Conservation (phyloP, 306 rosid species). For the Cucurbita maxima region DNA sequence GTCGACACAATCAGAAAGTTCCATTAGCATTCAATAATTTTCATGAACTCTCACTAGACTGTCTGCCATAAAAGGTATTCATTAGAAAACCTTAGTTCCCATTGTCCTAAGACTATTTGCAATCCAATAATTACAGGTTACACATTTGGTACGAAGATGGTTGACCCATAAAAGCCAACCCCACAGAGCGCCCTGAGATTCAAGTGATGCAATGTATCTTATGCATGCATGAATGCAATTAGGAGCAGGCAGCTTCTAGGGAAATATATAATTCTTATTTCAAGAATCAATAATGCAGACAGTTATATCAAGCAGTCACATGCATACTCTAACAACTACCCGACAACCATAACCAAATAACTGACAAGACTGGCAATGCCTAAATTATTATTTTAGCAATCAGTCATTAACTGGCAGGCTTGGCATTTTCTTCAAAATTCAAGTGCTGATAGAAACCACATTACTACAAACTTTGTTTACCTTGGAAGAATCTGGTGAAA, state of each 20-base stretch:
- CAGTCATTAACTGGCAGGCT: slow-evolving; percentile 3
- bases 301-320: slow-evolving; percentile 23
- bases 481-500: not conserved
- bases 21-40: not conserved
- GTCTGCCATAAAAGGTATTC: no score
- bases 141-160: not conserved
- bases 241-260: not conserved
- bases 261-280: not conserved
- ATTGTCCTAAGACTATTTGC: not conserved
- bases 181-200: not conserved
- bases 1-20: not conserved
- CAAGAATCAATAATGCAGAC: slow-evolving; percentile 12
- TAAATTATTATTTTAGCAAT: not conserved
- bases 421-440: slow-evolving; percentile 3
- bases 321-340: slow-evolving; percentile 20
- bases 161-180: not conserved
- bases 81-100: not conserved
- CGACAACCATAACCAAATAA: slow-evolving; percentile 29
- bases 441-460: not conserved
- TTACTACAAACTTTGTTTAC: not conserved
- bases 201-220: not conserved
- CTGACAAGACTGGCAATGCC: slow-evolving; percentile 13
- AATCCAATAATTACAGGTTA: not conserved
- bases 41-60: not conserved
- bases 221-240: not conserved